Percentiles rank a stretch among this genome's conserved stretches.
phyloP scores from a whole-genome alignment of 768 basidiomycete genomes.

The Asterophora parasitica region DNA sequence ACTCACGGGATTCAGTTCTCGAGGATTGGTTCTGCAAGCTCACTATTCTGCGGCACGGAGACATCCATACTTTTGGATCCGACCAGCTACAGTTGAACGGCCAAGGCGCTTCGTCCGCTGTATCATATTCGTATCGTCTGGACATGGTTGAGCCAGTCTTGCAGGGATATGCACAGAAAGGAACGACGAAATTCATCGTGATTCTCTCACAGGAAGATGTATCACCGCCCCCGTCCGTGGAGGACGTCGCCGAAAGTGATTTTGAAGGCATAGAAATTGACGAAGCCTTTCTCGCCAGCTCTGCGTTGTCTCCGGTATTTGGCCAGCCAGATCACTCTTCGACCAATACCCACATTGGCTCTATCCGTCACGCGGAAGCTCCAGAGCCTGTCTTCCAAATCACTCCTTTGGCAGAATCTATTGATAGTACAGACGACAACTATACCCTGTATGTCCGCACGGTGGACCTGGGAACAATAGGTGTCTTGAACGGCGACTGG shows the following conservation, averaged over 20 bases:
- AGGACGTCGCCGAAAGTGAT: conserved; percentile 14
- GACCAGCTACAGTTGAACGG: conserved; percentile 18
- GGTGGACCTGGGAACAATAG: conserved; percentile 58
- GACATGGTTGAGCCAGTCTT: conserved; percentile 64
- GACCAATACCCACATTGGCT: neutral
- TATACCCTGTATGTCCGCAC: conserved; percentile 58
- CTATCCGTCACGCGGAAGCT: conserved; percentile 6
- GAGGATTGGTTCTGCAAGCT: conserved; percentile 39
- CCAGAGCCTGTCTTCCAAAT: conserved; percentile 22
- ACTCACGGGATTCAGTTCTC: conserved; percentile 27
- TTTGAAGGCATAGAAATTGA: conserved; percentile 61
- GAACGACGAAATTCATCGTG: conserved; percentile 51
- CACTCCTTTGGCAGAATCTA: conserved; percentile 27
- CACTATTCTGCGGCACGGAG: conserved; percentile 51
- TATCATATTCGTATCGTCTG: conserved; percentile 39
- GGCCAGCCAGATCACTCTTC: conserved; percentile 14
- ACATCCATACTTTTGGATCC: conserved; percentile 28
- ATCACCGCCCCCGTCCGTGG: conserved; percentile 14
- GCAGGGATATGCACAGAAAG: conserved; percentile 57
- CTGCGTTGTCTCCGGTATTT: conserved; percentile 31
- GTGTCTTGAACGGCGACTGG: conserved; percentile 76
- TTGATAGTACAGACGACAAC: conserved; percentile 39
- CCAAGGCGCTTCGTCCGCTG: conserved; percentile 11
- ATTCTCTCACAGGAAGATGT: conserved; percentile 25
- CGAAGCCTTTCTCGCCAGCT: conserved; percentile 63